phyloP scores from a whole-genome alignment of 495 filamentous ascomycete genomes.

The Ramalina peruviana region DNA sequence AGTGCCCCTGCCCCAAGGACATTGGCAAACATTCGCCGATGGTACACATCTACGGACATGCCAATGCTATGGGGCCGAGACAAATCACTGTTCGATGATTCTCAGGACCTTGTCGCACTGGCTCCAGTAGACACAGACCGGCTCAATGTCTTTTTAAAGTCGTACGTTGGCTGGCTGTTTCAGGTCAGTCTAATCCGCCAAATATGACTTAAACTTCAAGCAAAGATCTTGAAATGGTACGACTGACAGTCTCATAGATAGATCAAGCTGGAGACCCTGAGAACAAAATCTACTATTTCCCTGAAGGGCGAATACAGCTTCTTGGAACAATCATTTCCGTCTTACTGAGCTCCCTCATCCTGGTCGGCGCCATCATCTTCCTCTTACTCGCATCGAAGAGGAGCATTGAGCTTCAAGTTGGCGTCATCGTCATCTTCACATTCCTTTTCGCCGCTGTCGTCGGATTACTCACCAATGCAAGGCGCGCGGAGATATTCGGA shows the following conservation, averaged over 20 bases:
- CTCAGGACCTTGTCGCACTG: constrained; percentile 8
- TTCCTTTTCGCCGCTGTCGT: constrained; percentile 18
- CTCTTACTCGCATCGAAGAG: constrained; percentile 3
- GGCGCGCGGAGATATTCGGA: constrained; percentile 21
- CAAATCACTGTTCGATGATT: constrained; percentile 6
- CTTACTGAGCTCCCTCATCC: constrained; percentile 14
- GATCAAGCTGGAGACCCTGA: neutral
- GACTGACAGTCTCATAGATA: neutral
- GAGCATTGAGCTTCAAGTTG: constrained; percentile 9
- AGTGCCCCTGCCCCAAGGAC: constrained; percentile 1
- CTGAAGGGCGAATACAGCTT: constrained; percentile 3
- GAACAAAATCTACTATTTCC: constrained; percentile 7
- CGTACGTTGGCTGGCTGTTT: constrained; percentile 7
- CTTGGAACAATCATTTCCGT: constrained; percentile 9
- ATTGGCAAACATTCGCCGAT: constrained; percentile 2
- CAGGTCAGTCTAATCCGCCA: neutral
- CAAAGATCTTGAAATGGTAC: neutral
- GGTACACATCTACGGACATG: neutral
- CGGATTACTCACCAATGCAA: constrained; percentile 20
- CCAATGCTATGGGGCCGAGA: constrained; percentile 5
- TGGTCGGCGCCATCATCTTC: constrained; percentile 20
- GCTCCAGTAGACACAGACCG: constrained; percentile 10
- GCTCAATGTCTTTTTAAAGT: constrained; percentile 7
- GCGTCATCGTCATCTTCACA: constrained; percentile 20
- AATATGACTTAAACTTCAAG: no score